Evolutionary conservation across 192 early-diverging fungal genomes (phyloP).

Genomic region (Cladochytrium replicatum): DNA sequence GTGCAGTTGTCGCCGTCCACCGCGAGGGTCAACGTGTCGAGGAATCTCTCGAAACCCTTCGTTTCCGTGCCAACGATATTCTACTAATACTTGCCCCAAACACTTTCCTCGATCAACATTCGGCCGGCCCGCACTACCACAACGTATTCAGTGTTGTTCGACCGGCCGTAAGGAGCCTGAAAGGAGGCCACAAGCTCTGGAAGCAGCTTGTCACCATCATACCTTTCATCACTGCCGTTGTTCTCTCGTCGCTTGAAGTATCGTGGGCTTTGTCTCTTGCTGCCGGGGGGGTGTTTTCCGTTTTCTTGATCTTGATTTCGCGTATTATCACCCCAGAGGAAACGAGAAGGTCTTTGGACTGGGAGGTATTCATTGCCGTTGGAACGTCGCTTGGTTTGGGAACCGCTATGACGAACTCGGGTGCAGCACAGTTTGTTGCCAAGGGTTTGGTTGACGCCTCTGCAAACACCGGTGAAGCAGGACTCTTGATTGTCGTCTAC

Average conservation of each 20-base stretch:
- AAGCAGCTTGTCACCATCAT: neutral
- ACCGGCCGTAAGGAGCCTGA: no score
- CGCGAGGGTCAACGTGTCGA: conserved; percentile 7
- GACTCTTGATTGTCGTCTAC: conserved; percentile 4
- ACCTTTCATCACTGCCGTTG: conserved; percentile 6
- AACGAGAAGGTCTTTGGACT: conserved; percentile 2
- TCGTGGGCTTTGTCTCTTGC: no score
- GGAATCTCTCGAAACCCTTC: conserved; percentile 1
- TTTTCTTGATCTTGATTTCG: neutral
- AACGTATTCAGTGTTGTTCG: conserved; percentile 4
- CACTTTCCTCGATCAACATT: conserved; percentile 2
- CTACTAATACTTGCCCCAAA: conserved; percentile 1
- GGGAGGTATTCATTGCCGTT: conserved; percentile 6
- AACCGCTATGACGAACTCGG: conserved; percentile 6
- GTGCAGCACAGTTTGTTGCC: conserved; percentile 6
- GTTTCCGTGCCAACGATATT: conserved; percentile 4
- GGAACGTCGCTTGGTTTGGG: conserved; percentile 4
- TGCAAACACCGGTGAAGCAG: neutral
- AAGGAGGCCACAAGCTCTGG: neutral
- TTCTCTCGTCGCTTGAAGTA: conserved; percentile 1
- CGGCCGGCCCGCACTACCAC: neutral
- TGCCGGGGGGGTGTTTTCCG: no score
- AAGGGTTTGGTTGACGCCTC: conserved; percentile 2
- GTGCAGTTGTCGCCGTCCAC: conserved; percentile 11
- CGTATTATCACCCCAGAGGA: conserved; percentile 2